phyloP scores from a whole-genome alignment of 331 rosid genomes.

The Malus hybrid region DNA sequence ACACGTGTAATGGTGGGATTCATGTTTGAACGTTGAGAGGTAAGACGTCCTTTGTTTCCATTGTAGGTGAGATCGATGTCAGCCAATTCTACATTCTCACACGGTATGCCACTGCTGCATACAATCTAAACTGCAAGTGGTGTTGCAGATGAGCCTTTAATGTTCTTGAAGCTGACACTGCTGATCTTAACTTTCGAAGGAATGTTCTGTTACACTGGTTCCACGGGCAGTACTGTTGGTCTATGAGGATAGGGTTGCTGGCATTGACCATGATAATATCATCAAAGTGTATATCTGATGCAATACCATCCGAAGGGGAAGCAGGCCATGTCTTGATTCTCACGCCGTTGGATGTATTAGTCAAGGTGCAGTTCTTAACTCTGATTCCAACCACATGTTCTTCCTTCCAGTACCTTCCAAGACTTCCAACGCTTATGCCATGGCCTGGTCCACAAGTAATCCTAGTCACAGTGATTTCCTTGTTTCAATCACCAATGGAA shows the following conservation, averaged over 20 bases:
- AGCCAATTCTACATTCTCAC: conserved; percentile 25
- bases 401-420: neutral
- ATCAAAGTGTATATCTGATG: conserved; percentile 22
- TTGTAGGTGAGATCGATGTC: conserved; percentile 22
- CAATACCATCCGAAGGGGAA: neutral
- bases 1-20: conserved; percentile 22
- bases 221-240: conserved; percentile 49
- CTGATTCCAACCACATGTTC: neutral
- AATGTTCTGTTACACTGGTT: conserved; percentile 13
- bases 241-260: conserved; percentile 31
- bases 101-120: conserved; percentile 36
- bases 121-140: conserved; percentile 22
- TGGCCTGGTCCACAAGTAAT: conserved; percentile 2
- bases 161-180: conserved; percentile 30
- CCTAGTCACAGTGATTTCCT: neutral
- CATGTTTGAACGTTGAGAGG: conserved; percentile 31
- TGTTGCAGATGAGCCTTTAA: conserved; percentile 29
- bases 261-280: conserved; percentile 32
- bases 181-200: conserved; percentile 41
- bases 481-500: conserved; percentile 7
- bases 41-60: conserved; percentile 15
- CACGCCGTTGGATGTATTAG: neutral
- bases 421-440: conserved; percentile 12
- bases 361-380: neutral
- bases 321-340: conserved; percentile 28